Base-by-base conservation (phyloP, 2,329 filamentous ascomycete genomes). In the Trichoderma sp. region DNA sequence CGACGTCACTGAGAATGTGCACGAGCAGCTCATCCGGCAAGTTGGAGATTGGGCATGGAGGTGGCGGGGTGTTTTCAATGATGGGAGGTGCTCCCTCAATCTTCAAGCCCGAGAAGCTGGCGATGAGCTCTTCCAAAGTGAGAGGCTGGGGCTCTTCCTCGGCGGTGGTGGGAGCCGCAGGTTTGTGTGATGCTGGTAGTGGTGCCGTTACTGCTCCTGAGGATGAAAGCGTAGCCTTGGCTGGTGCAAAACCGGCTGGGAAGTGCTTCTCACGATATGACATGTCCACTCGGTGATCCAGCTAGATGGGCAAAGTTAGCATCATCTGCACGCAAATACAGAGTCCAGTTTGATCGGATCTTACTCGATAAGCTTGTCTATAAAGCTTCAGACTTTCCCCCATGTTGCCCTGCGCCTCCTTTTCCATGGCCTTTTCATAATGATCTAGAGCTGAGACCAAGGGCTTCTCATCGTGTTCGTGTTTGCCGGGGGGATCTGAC, bases 191-290 rank as follows among this genome's bases (percentile, higher is more conserved):
- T 58, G 79, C 71, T 34, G 78, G 71, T 26, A 74, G 47, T 61
- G 74, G 47, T 65, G 75, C 43, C 60, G 69, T 9, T 21, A 43
- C 78, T 76, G 71, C 78, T 77, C 66, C 78, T 80, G 75, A 70
- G 14, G 53, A 72, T 56, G 63, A 70, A 12, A 72, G 34, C 74
- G 74, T 74, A 8, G 83, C 82, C 78, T 88, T 90, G 73, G 86
- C 82, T 74, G 84, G 82, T 9, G 67, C 51, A 51, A 72, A 66
- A 21, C 75, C 75, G 11, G 88, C 87, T 2, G 95, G 92, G 78
- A 96, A 98, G 82, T 98, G 91, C 83, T 98, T 98, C 78, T 93
- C 92, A 77, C 93, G 93, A 84, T 98, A 99, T 71, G 88, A 86
- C 77, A 93, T 89, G 80, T 99, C 94, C 67, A 99, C 95, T 15